Conservation (phyloP, 345 rosid genomes). For the Hibiscus mutabilis region DNA sequence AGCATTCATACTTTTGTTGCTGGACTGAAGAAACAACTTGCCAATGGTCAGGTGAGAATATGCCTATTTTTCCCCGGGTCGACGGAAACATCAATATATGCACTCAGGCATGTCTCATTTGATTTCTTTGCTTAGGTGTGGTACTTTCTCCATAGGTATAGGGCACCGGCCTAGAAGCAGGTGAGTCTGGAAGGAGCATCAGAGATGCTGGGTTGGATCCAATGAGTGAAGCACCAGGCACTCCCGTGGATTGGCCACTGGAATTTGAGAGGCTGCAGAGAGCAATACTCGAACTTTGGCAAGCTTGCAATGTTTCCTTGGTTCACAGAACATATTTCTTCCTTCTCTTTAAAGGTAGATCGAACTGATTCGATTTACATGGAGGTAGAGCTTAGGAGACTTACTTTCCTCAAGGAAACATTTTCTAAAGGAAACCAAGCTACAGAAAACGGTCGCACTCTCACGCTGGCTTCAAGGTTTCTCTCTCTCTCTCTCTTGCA, state of each 20-base stretch:
- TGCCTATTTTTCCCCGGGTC: not conserved
- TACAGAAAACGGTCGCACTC: conserved; percentile 45
- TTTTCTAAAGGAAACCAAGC: conserved; percentile 58
- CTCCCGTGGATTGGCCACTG: conserved; percentile 51
- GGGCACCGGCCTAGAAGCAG: conserved; percentile 24
- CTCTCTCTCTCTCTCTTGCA: conserved; percentile 2
- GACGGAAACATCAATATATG: not conserved
- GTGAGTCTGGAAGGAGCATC: conserved; percentile 30
- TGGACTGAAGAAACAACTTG: conserved; percentile 60
- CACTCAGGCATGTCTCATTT: not conserved
- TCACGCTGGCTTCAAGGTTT: conserved; percentile 69
- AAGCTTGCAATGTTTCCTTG: conserved; percentile 70
- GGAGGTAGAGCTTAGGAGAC: conserved; percentile 87
- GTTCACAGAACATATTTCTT: conserved; percentile 90
- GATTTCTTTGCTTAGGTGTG: conserved; percentile 8
- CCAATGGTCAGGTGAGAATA: conserved; percentile 33
- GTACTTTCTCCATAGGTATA: conserved; percentile 18
- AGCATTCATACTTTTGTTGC: conserved; percentile 68
- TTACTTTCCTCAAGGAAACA: conserved; percentile 73
- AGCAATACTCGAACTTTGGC: conserved; percentile 75
- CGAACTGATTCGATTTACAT: conserved; percentile 78
- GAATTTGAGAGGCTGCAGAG: conserved; percentile 61
- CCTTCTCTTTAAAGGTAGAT: conserved; percentile 87
- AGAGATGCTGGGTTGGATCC: conserved; percentile 58
- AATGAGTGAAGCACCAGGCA: conserved; percentile 36